Base-by-base conservation (phyloP, 768 basidiomycete species). In the Pisolithus orientalis region DNA sequence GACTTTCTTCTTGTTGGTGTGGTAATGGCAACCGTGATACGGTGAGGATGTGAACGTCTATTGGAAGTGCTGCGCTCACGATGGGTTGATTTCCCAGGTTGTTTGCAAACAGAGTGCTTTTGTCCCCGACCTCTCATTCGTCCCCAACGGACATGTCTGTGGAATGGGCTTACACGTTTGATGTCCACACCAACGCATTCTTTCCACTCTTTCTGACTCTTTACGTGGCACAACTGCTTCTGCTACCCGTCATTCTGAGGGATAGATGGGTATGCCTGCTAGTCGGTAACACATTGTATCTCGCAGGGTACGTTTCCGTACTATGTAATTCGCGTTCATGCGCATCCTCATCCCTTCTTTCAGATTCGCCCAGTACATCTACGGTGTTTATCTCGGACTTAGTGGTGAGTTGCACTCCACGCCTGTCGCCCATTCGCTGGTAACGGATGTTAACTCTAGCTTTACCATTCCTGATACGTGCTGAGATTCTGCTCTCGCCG, bases 151-250 rank as follows among this genome's bases (percentile, higher is more conserved):
- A 87, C 58, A 81, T 87, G 42, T 70, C 71, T 17, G 87, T 93
- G 29, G 90, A 93, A 75, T 94, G 86, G 90, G 89, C 87, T 4
- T 98, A 96, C 68, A 92, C 90, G 11, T 95, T 98, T 62, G 95
- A 98, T 67, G 88, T 97, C 14, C 94, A 96, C 69, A 94, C 88
- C 53, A 97, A 98, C 62, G 87, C 93, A 3, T 98, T 97, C 76
- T 95, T 97, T 70, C 94, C 94, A 17, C 74, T 94, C 53, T 95
- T 90, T 70, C 80, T 96, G 53, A 86, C 89, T 9, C 80, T 96
- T 50, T 96, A 96, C 66, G 74, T 93, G 53, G 88, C 87, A 0
- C 91, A 97, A 64, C 77, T 96, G 10, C 83, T 94, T 56, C 77
- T 98, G 10, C 79, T 90, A 2, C 87, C 91, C 2, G 77, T 97